Evolutionary conservation across 2,329 filamentous ascomycete species (phyloP).

Genomic region (Arthrobotrys sphaeroides): DNA sequence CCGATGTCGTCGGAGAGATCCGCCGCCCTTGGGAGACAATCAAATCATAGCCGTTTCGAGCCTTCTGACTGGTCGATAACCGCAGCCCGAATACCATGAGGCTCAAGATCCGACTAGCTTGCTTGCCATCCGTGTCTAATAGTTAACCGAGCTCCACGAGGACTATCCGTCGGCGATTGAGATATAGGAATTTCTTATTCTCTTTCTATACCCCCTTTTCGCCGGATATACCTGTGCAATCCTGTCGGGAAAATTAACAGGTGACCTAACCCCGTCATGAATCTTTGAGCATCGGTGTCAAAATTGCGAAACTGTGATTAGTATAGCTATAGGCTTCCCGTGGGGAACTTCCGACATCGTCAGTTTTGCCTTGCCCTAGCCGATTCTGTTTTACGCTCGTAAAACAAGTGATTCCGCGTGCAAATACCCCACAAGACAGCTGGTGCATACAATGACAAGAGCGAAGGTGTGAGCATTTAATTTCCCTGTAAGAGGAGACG

Average conservation of each 20-base stretch:
- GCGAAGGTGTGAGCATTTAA: slow-evolving; percentile 38
- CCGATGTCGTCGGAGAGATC: background rate
- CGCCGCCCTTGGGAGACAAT: background rate
- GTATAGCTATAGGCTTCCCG: background rate
- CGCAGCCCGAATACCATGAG: background rate
- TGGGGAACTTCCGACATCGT: slow-evolving; percentile 8
- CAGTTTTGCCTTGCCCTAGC: slow-evolving; percentile 27
- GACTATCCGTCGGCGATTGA: slow-evolving; percentile 24
- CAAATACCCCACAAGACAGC: slow-evolving; percentile 22
- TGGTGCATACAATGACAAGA: slow-evolving; percentile 14
- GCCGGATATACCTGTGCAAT: background rate
- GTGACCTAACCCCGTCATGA: background rate
- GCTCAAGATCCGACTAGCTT: slow-evolving; percentile 42
- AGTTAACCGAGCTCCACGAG: background rate
- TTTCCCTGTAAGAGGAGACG: background rate
- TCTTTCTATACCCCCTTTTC: background rate
- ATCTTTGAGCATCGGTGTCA: background rate
- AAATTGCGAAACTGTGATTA: slow-evolving; percentile 42
- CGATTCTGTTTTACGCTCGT: slow-evolving; percentile 8
- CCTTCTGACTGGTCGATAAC: slow-evolving; percentile 8
- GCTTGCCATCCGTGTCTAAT: slow-evolving; percentile 29
- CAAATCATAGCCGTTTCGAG: background rate
- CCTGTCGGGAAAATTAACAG: slow-evolving; percentile 24
- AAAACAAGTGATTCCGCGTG: slow-evolving; percentile 12
- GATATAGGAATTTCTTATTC: background rate